Base-by-base conservation (phyloP, 208 protist genomes). In the Wallacemonas collosoma region DNA sequence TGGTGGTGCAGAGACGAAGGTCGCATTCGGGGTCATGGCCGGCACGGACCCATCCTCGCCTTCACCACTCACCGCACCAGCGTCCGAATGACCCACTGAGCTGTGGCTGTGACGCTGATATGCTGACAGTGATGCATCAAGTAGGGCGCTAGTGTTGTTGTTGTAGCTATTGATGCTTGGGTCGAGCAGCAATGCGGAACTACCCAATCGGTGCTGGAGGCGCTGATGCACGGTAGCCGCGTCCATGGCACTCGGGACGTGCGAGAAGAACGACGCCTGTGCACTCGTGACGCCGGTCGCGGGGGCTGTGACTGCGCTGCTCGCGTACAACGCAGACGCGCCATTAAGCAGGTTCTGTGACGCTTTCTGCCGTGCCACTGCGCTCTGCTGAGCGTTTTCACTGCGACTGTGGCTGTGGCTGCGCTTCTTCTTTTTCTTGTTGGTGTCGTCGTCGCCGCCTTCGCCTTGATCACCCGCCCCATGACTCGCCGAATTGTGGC, bases 91-190 rank as follows among this genome's bases (percentile, higher is more conserved):
- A 26, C 26, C 26, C 26, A 26, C 26, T 26, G 26, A 26, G 26
- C 26, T 26, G 26, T 26, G 26, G 26, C 26, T 26, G 26, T 26
- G 26, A 26, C 26, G 26, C 26, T 26, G 26, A 26, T 26, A 50
- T 50, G 45, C 45, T 12, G 45, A 50, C 45, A 14, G 45, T 50
- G 45, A 50, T 50, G 26, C 26, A 26, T 26, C 26, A 26, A 26
- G 26, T 26, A 26, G 26, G 26, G 26, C 26, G 26, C 26, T 50
- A 0, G 45, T 50, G 6, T 50, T 50, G 65, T 14, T 26, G 50
- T 38, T 44, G 54, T 47, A 47, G 64, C 35, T 54, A 68, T 9
- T 54, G 54, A 35, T 60, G 68, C 12, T 44, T 64, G 55, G 41
- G 2, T 39, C 75, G n/a, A 43, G 56, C 57, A 35, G 44, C 9